Conservation (phyloP, 2,329 filamentous ascomycete species). For the Pseudogymnoascus sp. region DNA sequence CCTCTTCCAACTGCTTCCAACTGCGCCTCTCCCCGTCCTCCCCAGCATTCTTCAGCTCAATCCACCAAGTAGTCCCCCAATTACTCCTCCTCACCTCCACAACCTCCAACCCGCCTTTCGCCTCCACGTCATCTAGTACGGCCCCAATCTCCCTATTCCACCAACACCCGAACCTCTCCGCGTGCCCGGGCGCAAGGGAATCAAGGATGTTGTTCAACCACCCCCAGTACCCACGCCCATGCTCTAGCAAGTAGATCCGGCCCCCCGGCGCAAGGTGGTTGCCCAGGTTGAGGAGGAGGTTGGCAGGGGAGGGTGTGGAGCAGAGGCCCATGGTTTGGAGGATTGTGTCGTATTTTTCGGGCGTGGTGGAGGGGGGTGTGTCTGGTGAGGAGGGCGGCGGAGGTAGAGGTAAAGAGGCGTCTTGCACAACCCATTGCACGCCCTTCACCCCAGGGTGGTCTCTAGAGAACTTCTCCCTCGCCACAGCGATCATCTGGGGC, state of each 20-base stretch:
- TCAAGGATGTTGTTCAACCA: conserved; percentile 51
- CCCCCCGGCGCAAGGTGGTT: conserved; percentile 45
- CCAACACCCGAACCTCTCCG: conserved; percentile 56
- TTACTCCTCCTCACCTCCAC: conserved; percentile 45
- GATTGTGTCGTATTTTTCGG: conserved; percentile 48
- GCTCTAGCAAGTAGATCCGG: conserved; percentile 53
- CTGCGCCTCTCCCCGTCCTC: neutral
- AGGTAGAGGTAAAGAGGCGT: conserved; percentile 23
- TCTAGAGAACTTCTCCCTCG: conserved; percentile 43
- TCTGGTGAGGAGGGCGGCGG: conserved; percentile 20
- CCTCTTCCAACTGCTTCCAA: too few species aligned
- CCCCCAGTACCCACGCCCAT: conserved; percentile 48
- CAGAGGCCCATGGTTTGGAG: conserved; percentile 59
- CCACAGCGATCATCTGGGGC: conserved; percentile 50
- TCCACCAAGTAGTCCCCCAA: conserved; percentile 49
- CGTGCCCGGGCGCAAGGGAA: conserved; percentile 46
- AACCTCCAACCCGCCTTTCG: conserved; percentile 42
- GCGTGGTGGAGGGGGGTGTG: conserved; percentile 17
- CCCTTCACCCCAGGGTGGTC: conserved; percentile 33
- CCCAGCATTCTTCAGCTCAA: conserved; percentile 39
- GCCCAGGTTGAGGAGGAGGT: conserved; percentile 46
- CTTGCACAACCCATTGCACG: conserved; percentile 32
- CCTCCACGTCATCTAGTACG: conserved; percentile 41
- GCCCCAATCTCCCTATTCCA: conserved; percentile 57
- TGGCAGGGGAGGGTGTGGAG: conserved; percentile 49